Evolutionary conservation across 2,329 filamentous ascomycete species (phyloP).

Genomic region (Cadophora sp.): DNA sequence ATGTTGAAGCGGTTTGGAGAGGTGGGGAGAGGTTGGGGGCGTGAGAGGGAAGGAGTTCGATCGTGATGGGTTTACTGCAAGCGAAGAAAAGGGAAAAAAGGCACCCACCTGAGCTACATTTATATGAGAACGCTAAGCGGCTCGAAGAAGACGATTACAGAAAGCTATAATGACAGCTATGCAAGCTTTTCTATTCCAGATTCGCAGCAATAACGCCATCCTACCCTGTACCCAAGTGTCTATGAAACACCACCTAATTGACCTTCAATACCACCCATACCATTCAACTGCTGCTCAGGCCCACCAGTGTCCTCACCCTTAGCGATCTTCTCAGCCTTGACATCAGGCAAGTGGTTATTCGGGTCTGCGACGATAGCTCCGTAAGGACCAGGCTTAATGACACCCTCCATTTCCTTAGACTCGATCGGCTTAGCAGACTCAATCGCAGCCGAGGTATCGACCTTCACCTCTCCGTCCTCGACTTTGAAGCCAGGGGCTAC

Average conservation of each 20-base stretch:
- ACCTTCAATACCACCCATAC: conserved; percentile 31
- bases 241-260: conserved; percentile 33
- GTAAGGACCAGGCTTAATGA: conserved; percentile 39
- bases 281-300: conserved; percentile 33
- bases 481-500: conserved; percentile 32
- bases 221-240: neutral
- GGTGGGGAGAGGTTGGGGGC: conserved; percentile 27
- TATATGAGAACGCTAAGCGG: too few relatives aligned
- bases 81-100: too few relatives aligned
- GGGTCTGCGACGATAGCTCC: conserved; percentile 30
- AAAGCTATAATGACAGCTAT: neutral
- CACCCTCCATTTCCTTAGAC: conserved; percentile 20
- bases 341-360: conserved; percentile 30
- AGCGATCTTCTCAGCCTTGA: conserved; percentile 35
- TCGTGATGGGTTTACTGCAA: too few relatives aligned
- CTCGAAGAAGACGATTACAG: too few relatives aligned
- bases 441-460: conserved; percentile 34
- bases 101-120: too few relatives aligned
- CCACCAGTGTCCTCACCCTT: conserved; percentile 37
- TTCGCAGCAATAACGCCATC: neutral
- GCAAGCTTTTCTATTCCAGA: conserved; percentile 15
- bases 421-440: conserved; percentile 33
- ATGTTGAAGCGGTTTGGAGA: conserved; percentile 41
- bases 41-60: too few relatives aligned
- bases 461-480: conserved; percentile 36